Evolutionary conservation across 2,329 filamentous ascomycete species (phyloP).

Genomic region (Onygenales sp.): DNA sequence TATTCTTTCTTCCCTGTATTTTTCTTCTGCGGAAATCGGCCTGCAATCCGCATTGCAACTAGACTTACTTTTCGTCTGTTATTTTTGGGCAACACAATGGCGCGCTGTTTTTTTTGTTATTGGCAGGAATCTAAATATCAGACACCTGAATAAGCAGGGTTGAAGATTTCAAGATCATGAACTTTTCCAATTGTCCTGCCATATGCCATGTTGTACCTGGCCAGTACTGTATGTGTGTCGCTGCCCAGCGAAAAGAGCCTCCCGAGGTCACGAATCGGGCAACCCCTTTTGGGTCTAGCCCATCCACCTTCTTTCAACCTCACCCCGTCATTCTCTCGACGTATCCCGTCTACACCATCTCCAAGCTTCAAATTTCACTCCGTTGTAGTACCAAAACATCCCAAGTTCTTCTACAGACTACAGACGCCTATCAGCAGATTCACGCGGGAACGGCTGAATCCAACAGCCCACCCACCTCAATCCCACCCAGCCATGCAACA

Average conservation of each 20-base stretch:
- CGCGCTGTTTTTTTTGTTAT: not conserved
- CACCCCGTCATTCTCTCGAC: not conserved
- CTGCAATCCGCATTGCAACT: not conserved
- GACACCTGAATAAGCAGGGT: not conserved
- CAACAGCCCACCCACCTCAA: not conserved
- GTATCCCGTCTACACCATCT: not conserved
- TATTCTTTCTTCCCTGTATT: not conserved
- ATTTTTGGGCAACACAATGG: not conserved
- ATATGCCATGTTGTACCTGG: no score
- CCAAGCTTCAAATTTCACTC: not conserved
- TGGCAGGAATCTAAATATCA: not conserved
- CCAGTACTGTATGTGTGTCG: not conserved
- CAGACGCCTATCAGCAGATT: not conserved
- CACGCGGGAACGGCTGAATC: not conserved
- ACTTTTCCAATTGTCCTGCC: no score
- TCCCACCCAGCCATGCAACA: not conserved
- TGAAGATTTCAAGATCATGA: not conserved
- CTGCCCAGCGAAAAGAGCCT: not conserved
- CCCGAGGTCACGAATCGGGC: not conserved
- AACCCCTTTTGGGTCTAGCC: not conserved
- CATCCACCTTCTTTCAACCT: not conserved
- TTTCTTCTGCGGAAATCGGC: not conserved
- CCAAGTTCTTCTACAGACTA: not conserved
- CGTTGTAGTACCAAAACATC: not conserved
- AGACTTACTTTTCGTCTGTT: not conserved